Conservation (phyloP, 225 moss, liverwort and hornwort species). For the Marchantia polymorpha region DNA sequence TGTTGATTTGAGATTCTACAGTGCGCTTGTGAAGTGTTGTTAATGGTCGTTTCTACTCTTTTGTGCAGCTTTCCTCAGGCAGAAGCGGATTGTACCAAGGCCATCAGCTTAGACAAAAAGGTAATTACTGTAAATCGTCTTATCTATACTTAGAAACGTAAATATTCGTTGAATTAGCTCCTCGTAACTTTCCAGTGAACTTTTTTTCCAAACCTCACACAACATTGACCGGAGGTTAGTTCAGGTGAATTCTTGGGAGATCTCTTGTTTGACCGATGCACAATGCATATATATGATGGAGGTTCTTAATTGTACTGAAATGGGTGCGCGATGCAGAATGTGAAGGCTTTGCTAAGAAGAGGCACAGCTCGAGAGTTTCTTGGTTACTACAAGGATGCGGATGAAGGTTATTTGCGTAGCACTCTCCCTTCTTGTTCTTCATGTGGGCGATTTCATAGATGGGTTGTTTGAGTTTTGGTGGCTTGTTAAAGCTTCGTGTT, state of each 20-base stretch:
- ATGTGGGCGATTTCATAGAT: slow-evolving; percentile 47
- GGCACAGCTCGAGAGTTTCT: slow-evolving; percentile 92
- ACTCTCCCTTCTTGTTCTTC: slow-evolving; percentile 47
- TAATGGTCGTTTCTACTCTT: not conserved
- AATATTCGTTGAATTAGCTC: too few species aligned
- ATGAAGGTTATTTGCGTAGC: slow-evolving; percentile 73
- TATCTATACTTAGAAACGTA: too few species aligned
- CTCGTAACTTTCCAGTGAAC: too few species aligned
- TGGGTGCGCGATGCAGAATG: slow-evolving; percentile 54
- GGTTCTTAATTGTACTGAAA: not conserved
- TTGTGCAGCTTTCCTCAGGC: slow-evolving; percentile 78
- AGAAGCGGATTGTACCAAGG: slow-evolving; percentile 91
- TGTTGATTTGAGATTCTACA: too few species aligned
- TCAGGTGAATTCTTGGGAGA: too few species aligned
- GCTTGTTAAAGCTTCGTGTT: not conserved
- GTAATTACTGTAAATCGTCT: slow-evolving; percentile 20
- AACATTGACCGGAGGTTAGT: too few species aligned
- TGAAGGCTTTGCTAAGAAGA: slow-evolving; percentile 87
- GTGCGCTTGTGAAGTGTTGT: too few species aligned
- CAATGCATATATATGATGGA: not conserved
- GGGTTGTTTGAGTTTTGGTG: slow-evolving; percentile 16
- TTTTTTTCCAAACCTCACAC: too few species aligned
- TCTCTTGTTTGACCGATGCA: not conserved
- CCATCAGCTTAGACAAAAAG: slow-evolving; percentile 85
- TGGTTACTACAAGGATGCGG: slow-evolving; percentile 87